Conservation (phyloP, 2,329 filamentous ascomycete species). For the Fusarium sp. region DNA sequence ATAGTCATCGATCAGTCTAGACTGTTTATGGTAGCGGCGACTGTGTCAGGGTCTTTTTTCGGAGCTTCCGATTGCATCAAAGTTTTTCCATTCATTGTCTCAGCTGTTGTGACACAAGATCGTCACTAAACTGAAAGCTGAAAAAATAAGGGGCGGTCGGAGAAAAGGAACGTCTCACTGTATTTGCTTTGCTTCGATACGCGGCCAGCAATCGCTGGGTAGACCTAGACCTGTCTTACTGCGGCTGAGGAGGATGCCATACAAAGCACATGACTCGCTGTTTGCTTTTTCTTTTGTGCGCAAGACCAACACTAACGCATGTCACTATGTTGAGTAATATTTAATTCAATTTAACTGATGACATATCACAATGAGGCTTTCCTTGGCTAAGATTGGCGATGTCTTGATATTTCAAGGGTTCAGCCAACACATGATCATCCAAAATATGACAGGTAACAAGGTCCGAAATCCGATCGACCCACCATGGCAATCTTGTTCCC, state of each 20-base stretch:
- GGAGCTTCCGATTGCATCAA: background rate
- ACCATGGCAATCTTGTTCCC: background rate
- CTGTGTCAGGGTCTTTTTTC: background rate
- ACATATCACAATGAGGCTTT: background rate
- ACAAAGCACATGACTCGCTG: background rate
- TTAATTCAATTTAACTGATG: background rate
- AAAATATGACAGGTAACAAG: background rate
- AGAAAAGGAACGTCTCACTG: background rate
- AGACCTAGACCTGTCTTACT: background rate
- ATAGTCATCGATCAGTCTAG: conserved; percentile 9
- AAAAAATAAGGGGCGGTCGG: background rate
- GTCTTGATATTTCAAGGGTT: background rate
- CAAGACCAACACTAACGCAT: background rate
- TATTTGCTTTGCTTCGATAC: background rate
- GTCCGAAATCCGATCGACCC: background rate
- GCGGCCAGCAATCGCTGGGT: background rate
- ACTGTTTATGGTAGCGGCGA: background rate
- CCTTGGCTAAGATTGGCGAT: background rate
- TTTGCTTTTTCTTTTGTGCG: background rate
- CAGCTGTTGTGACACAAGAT: background rate
- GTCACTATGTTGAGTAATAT: background rate
- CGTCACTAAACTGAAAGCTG: background rate
- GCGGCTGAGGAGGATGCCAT: background rate
- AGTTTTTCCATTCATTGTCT: conserved; percentile 24
- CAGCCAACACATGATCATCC: background rate